A percentile compares a stretch with the other conserved stretches of the same genome.
Evolutionary conservation across 805 yeast species (phyloP).

Genomic region (Teunomyces gatunensis): DNA sequence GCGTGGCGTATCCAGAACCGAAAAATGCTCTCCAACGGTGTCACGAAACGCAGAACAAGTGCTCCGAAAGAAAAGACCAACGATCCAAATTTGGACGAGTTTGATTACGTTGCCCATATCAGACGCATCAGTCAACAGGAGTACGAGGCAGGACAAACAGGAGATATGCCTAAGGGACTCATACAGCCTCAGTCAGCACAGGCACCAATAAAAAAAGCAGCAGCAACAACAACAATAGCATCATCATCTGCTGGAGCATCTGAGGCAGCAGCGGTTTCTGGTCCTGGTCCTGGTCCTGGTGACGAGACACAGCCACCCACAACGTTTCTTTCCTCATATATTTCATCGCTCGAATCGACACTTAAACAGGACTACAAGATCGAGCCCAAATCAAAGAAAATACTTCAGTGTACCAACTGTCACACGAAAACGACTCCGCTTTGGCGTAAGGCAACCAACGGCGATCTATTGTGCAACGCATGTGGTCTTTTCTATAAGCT

Average conservation of each 20-base stretch:
- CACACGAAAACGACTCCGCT: slow-evolving; percentile 44
- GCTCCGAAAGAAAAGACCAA: slow-evolving; percentile 8
- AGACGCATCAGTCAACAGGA: slow-evolving; percentile 41
- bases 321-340: slow-evolving; percentile 34
- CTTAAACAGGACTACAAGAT: slow-evolving; percentile 25
- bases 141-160: slow-evolving; percentile 9
- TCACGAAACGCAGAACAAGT: not conserved
- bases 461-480: slow-evolving; percentile 44
- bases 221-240: slow-evolving; percentile 4
- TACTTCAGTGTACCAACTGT: slow-evolving; percentile 41
- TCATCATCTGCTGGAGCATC: not conserved
- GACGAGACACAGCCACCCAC: slow-evolving; percentile 1
- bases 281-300: not conserved
- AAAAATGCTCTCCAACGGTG: slow-evolving; percentile 19
- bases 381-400: slow-evolving; percentile 2
- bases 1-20: slow-evolving; percentile 46
- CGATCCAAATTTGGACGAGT: slow-evolving; percentile 36
- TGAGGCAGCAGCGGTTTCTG: too few relatives aligned
- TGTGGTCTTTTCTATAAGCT: slow-evolving; percentile 45
- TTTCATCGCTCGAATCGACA: slow-evolving; percentile 37
- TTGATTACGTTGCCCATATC: slow-evolving; percentile 47
- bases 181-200: too few relatives aligned
- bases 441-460: slow-evolving; percentile 43
- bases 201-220: not conserved
- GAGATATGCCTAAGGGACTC: not conserved